These are phyloP conservation scores for Ceriops tagal DNA, from an alignment of 345 rosid species.

Conservation along the genomic window DNA sequence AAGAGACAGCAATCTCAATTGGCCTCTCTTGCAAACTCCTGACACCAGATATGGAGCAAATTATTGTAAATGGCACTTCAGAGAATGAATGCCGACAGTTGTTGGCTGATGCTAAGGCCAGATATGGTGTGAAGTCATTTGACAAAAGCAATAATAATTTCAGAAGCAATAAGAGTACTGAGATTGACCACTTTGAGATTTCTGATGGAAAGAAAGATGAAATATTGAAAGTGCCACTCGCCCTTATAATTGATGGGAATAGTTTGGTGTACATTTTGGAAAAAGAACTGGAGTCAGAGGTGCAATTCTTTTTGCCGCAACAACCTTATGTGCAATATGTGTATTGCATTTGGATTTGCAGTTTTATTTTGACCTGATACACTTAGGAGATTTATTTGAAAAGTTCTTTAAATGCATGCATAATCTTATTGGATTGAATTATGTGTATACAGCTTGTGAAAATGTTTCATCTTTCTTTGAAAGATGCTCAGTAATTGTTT, in stretches of 20 bases:
- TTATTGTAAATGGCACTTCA: slow-evolving; percentile 66
- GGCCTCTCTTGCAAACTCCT: slow-evolving; percentile 73
- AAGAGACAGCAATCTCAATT: slow-evolving; percentile 77
- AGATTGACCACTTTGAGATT: slow-evolving; percentile 31
- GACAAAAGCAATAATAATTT: slow-evolving; percentile 17
- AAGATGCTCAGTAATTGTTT: slow-evolving; percentile 10
- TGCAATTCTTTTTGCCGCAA: slow-evolving; percentile 14
- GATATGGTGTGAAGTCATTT: slow-evolving; percentile 45
- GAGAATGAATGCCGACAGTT: slow-evolving; percentile 62
- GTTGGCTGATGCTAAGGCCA: slow-evolving; percentile 54
- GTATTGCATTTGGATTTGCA: not conserved
- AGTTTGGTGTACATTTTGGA: slow-evolving; percentile 82
- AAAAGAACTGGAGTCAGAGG: slow-evolving; percentile 67
- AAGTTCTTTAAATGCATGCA: not conserved
- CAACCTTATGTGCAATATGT: not conserved
- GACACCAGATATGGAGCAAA: slow-evolving; percentile 56
- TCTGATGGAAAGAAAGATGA: slow-evolving; percentile 36
- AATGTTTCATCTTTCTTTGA: not conserved
- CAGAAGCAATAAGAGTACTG: slow-evolving; percentile 21
- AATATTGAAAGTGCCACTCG: slow-evolving; percentile 32
- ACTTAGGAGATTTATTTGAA: not conserved
- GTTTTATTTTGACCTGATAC: no score
- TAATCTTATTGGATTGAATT: not conserved
- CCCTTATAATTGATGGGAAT: slow-evolving; percentile 73
- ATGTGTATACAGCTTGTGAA: not conserved